Base-by-base conservation (phyloP, 1,284 basidiomycete species). In the Ustilago shanxiensis region DNA sequence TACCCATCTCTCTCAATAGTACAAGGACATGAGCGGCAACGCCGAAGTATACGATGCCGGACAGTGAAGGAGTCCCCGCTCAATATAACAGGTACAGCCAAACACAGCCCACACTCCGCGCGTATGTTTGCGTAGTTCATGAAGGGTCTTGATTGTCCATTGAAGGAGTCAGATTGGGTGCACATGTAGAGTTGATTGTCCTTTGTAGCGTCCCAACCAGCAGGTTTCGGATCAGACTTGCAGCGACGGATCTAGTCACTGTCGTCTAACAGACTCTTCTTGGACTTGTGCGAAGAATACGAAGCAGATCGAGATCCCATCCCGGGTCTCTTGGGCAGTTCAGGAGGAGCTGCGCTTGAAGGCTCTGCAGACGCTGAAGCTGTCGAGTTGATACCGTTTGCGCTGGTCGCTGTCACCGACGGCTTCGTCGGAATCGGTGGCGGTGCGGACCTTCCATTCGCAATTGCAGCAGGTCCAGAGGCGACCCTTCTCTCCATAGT, bases 41-140 rank as follows among this genome's bases (percentile, higher is more conserved):
- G 70, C 70, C 53, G 74, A 79, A 10, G 60, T 79, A 11, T 79
- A 67, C 65, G 77, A 79, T 31, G 75, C 70, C 14, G 73, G 73
- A 44, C 77, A 77, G 56, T 79, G 59, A 26, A 50, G 33, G 55
- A 26, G 20, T 26, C 13, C 28, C 35, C n/a, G 20, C 49, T 50
- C 39, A 60, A 59, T 50, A 16, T n/a, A 24, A 47, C 26, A 53
- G 13, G 1, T 24, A 9, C 6, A 26, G 31, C 47, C 55, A 18
- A 4, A 39, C 13, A 33, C 3, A 18, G 11, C 20, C 47, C 7
- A 24, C 26, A 13, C 26, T 28, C 13, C 14, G n/a, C 28, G 47
- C 47, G 5, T 24, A 24, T 49, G 47, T 18, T 22, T 14, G 47
- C 20, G 18, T 6, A 24, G 1, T 49, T 49, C 24, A 16, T 49